phyloP scores from a whole-genome alignment of 176 grass and related monocot species.

The Metroxylon sagu region DNA sequence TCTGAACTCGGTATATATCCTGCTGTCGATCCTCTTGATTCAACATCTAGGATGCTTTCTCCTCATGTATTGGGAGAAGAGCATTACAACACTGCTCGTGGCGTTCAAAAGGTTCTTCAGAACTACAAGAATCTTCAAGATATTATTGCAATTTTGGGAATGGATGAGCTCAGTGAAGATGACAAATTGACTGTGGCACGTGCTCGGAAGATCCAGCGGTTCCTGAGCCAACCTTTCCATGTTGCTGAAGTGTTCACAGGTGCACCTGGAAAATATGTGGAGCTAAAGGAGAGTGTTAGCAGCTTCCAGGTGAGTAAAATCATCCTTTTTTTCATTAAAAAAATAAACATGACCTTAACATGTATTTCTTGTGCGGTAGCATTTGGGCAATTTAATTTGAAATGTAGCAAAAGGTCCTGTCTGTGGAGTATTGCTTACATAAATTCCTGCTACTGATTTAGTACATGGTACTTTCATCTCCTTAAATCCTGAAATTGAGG shows the following conservation, averaged over 20 bases:
- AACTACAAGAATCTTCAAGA: slow-evolving; percentile 27
- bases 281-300: slow-evolving; percentile 18
- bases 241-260: slow-evolving; percentile 33
- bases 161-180: slow-evolving; percentile 26
- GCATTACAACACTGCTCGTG: slow-evolving; percentile 26
- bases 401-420: no score
- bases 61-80: slow-evolving; percentile 23
- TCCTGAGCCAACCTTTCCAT: slow-evolving; percentile 33
- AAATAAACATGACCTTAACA: neutral
- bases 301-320: slow-evolving; percentile 24
- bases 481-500: no score
- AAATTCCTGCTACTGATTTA: no score
- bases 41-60: slow-evolving; percentile 26
- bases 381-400: no score
- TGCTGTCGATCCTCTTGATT: slow-evolving; percentile 27
- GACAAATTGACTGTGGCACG: slow-evolving; percentile 24
- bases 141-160: slow-evolving; percentile 26
- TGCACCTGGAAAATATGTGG: slow-evolving; percentile 34
- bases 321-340: no score
- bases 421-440: no score
- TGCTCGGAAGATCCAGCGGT: slow-evolving; percentile 21
- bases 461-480: no score
- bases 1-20: slow-evolving; percentile 27
- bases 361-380: no score
- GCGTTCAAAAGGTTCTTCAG: slow-evolving; percentile 27